Conservation (phyloP, 768 basidiomycete genomes). For the Amanita rimosa region DNA sequence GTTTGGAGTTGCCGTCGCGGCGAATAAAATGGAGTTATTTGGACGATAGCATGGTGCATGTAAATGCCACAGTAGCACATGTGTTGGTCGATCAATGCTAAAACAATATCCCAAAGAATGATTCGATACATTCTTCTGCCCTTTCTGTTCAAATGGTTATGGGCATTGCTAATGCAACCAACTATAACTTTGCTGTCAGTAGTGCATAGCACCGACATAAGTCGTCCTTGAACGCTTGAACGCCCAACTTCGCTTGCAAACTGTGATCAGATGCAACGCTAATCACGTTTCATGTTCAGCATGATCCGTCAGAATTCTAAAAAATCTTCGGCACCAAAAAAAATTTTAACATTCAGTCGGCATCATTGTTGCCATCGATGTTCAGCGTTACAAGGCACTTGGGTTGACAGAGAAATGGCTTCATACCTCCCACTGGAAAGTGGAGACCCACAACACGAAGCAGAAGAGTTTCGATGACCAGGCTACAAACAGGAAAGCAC, state of each 20-base stretch:
- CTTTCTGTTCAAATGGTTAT: no score
- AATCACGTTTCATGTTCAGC: neutral
- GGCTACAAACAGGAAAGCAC: neutral
- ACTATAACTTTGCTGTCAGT: no score
- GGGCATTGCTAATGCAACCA: no score
- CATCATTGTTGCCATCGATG: neutral
- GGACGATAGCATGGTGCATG: neutral
- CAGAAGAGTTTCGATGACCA: neutral
- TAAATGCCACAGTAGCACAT: no score
- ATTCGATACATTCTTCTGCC: no score
- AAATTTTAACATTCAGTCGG: neutral
- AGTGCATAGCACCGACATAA: no score
- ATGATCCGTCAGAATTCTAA: neutral
- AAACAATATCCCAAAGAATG: no score
- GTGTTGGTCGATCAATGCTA: neutral
- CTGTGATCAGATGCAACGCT: neutral
- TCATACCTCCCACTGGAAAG: neutral
- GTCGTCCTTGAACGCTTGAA: neutral
- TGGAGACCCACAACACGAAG: neutral
- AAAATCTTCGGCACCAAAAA: neutral
- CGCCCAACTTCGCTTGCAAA: neutral
- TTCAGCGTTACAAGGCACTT: neutral
- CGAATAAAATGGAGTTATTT: neutral
- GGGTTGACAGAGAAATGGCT: neutral
- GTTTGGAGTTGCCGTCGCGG: neutral